phyloP scores from a whole-genome alignment of 257 asterid species.

The Thymus mandschuricus region DNA sequence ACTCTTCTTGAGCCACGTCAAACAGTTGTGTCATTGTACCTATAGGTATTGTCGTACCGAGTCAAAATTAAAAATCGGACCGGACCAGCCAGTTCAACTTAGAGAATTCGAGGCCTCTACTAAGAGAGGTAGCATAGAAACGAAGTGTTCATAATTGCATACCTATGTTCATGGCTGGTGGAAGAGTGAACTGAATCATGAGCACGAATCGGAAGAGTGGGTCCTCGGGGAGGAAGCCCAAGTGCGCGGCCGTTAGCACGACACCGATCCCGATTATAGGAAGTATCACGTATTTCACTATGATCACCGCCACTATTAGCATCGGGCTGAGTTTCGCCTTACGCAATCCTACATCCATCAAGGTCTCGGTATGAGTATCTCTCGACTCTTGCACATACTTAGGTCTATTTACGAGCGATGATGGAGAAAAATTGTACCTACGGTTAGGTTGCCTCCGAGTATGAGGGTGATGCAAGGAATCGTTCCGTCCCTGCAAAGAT shows the following conservation, averaged over 20 bases:
- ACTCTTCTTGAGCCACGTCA: conserved; percentile 93
- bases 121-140: neutral
- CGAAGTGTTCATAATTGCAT: neutral
- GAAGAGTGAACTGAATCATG: conserved; percentile 79
- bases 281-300: conserved; percentile 65
- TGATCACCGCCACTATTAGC: conserved; percentile 52
- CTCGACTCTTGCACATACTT: neutral
- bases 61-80: neutral
- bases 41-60: conserved; percentile 19
- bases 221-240: conserved; percentile 77
- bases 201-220: conserved; percentile 82
- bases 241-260: conserved; percentile 56
- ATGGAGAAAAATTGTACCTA: conserved; percentile 46
- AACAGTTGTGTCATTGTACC: conserved; percentile 93
- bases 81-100: neutral
- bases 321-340: conserved; percentile 50
- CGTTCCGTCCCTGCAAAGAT: conserved; percentile 69
- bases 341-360: conserved; percentile 58
- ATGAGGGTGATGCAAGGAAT: conserved; percentile 91
- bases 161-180: conserved; percentile 96
- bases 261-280: conserved; percentile 75
- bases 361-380: neutral
- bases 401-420: no score
- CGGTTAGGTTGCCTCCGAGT: conserved; percentile 86
- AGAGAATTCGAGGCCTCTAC: neutral